phyloP scores from a whole-genome alignment of 2,329 filamentous ascomycete species.

The Pseudofabraea citricarpa region DNA sequence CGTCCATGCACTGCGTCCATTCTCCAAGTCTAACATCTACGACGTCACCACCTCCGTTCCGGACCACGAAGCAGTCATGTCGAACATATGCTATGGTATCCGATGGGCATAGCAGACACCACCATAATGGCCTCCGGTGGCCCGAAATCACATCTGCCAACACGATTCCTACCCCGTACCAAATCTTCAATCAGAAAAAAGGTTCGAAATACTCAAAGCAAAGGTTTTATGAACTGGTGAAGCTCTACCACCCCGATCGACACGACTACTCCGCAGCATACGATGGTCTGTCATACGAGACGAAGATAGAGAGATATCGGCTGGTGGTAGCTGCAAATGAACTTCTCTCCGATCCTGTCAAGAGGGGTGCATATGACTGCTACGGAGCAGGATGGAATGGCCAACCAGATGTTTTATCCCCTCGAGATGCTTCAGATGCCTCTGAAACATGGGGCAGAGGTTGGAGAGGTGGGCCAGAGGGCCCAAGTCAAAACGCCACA shows the following conservation, averaged over 20 bases:
- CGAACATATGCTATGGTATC: slow-evolving; percentile 33
- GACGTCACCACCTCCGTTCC: slow-evolving; percentile 21
- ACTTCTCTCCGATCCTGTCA: slow-evolving; percentile 76
- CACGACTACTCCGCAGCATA: slow-evolving; percentile 32
- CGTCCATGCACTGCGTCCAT: slow-evolving; percentile 29
- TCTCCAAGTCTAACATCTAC: slow-evolving; percentile 25
- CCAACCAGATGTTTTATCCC: slow-evolving; percentile 29
- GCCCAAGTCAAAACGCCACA: slow-evolving; percentile 72
- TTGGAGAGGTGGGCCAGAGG: slow-evolving; percentile 22
- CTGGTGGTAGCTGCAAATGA: slow-evolving; percentile 84
- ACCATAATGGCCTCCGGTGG: slow-evolving; percentile 25
- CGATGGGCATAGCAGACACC: slow-evolving; percentile 30
- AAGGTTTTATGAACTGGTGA: slow-evolving; percentile 86
- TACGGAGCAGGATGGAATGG: slow-evolving; percentile 77
- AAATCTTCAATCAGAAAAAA: slow-evolving; percentile 65
- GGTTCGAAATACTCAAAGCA: slow-evolving; percentile 73
- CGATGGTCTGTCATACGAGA: slow-evolving; percentile 48
- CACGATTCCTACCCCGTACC: slow-evolving; percentile 66
- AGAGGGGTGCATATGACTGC: slow-evolving; percentile 75
- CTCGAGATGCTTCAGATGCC: slow-evolving; percentile 22
- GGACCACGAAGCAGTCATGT: slow-evolving; percentile 14
- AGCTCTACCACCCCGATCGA: slow-evolving; percentile 90
- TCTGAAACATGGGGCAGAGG: slow-evolving; percentile 19
- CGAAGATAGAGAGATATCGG: slow-evolving; percentile 82
- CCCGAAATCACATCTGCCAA: slow-evolving; percentile 25